A percentile compares a stretch with the other conserved stretches of the same genome.
Evolutionary conservation across 768 basidiomycete species (phyloP).

Genomic region (Mycena filopes): DNA sequence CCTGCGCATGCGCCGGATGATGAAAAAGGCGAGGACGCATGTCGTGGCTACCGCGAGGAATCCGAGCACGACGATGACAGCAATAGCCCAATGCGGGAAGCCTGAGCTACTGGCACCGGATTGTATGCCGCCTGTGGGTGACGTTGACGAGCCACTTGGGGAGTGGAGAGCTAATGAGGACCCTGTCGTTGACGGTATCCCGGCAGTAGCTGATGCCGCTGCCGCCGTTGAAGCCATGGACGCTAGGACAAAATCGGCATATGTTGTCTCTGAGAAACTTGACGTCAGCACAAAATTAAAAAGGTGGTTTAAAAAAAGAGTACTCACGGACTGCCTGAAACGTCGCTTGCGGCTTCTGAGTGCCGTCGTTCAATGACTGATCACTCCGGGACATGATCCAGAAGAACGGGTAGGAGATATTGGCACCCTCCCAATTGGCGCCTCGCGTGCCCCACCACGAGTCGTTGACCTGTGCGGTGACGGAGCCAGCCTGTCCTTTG

Average conservation of each 20-base stretch:
- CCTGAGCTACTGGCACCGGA: conserved; percentile 42
- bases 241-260: conserved; percentile 71
- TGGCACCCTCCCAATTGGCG: conserved; percentile 56
- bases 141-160: conserved; percentile 11
- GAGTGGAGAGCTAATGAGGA: conserved; percentile 25
- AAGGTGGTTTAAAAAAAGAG: not conserved
- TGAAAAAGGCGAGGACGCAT: conserved; percentile 75
- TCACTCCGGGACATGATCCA: conserved; percentile 80
- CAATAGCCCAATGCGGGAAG: conserved; percentile 93
- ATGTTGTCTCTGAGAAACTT: conserved; percentile 71
- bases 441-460: conserved; percentile 75
- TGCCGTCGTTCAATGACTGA: conserved; percentile 60
- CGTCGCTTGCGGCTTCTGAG: conserved; percentile 71
- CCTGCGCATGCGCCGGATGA: conserved; percentile 74
- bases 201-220: conserved; percentile 43
- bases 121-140: conserved; percentile 58
- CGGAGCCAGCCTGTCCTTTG: conserved; percentile 62
- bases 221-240: conserved; percentile 62
- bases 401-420: conserved; percentile 76
- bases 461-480: conserved; percentile 73
- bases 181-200: conserved; percentile 38
- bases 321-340: conserved; percentile 86
- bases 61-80: conserved; percentile 87
- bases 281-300: conserved; percentile 16
- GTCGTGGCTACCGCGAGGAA: conserved; percentile 82